A percentile compares a stretch with the other conserved stretches of the same genome.
phyloP scores from a whole-genome alignment of 129 eudicot genomes.

The Helichrysum umbraculigerum region DNA sequence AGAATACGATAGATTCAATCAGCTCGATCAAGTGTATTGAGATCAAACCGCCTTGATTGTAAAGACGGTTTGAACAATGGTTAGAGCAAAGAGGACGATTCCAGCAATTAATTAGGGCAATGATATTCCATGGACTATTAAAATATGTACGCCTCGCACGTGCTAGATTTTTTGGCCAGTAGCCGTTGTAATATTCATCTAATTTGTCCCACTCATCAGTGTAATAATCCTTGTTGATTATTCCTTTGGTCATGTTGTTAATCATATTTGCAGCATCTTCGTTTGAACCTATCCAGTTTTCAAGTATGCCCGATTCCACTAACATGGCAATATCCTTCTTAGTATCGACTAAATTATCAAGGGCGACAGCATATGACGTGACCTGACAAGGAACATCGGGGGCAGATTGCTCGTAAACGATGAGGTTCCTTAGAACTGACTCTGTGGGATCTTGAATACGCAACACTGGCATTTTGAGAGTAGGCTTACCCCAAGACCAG shows the following conservation, averaged over 20 bases:
- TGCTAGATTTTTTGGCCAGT: neutral
- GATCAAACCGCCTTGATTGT: neutral
- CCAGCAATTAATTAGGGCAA: constrained; percentile 3
- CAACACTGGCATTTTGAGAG: neutral
- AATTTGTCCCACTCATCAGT: neutral
- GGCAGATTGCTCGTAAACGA: neutral
- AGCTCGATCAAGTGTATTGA: too few species aligned
- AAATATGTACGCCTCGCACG: neutral
- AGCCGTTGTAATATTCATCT: neutral
- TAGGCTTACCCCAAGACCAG: neutral
- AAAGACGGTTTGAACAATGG: neutral
- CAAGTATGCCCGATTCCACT: neutral
- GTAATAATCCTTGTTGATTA: fast-evolving
- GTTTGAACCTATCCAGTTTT: neutral
- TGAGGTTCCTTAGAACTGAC: neutral
- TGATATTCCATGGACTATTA: constrained; percentile 15
- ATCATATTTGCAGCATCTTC: neutral
- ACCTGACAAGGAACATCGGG: neutral
- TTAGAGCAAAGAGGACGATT: neutral
- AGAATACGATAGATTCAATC: too few species aligned
- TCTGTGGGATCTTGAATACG: neutral
- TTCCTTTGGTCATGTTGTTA: neutral
- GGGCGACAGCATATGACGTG: neutral
- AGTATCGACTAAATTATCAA: neutral
- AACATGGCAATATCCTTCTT: neutral